Evolutionary conservation across 2,329 filamentous ascomycete genomes (phyloP), one percentile per base, ranked within the genome.

Genomic region (Penicillium expansum): DNA sequence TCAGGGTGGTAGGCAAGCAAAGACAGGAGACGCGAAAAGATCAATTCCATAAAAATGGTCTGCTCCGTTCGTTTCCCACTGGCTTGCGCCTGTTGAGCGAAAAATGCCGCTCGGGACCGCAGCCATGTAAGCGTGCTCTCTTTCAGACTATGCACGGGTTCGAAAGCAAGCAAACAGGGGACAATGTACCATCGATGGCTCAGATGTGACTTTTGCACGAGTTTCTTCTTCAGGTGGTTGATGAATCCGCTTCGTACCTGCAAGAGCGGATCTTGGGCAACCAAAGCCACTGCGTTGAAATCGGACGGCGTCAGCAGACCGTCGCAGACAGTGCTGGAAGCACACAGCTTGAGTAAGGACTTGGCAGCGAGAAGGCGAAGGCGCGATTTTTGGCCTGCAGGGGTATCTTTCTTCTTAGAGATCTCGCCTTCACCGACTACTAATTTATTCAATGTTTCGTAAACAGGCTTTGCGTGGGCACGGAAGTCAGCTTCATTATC

Each of bases 1-100:
- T 99, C 94, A 1, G 92, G 92, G 71, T 99, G 94, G 71, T 97
- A 93, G 5, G 93, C 92, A 42, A 99, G 82, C 42, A 99, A 78
- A 48, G 92, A 94, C 51, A 99, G 80, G 33, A 97, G 82, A 9
- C 94, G 86, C 27, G 90, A 86, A 70, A 97, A 89, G 13, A 88
- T 83, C 22, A 86, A 84, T 74, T 97, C 93, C 78, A 99, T 85
- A 8, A 89, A 82, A 10, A 82, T 85, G 53, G 85, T 81, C 82
- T 85, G 61, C 75, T 80, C 55, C 76, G 58, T 69, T 57, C 69
- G 68, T 65, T 76, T 71, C 47, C 69, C 67, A 43, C 62, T 70
- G 11, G 65, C 63, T 60, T 63, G 74, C n/a, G 70, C 68, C 56
- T 77, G 75, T 49, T 80, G 77, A 3, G 80, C 76, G 68, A 90